Evolutionary conservation across 345 rosid species (phyloP), one percentile per base, ranked within the genome.

Genomic region (Murraya koenigii): DNA sequence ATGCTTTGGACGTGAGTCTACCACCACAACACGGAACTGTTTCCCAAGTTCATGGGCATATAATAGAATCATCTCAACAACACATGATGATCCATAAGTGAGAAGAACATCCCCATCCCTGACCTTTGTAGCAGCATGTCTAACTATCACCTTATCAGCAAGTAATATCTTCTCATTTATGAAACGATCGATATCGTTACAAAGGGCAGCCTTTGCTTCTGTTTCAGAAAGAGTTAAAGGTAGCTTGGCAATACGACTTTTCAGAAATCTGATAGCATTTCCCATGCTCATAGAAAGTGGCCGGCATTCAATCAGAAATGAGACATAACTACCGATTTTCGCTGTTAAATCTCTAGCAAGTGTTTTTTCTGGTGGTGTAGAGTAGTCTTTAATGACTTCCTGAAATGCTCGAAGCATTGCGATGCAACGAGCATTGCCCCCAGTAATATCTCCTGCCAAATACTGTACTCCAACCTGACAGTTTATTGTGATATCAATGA

Each of bases 201-300:
- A 84, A 41, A 93, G 86, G 41, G 86, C 52, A 44, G 81, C 78
- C 80, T 91, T 91, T 71, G 92, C 94, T 85, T 93, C 95, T 7
- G 83, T 75, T 84, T 91, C 94, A 32, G 89, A 82, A 26, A 88
- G 75, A 77, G 84, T 77, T 77, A 79, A 74, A 26, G 94, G 91
- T 81, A 91, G 78, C 79, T 86, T 88, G 61, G 90, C 88, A 69
- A 93, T 89, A 58, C 75, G 89, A 82, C 83, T 91, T 88, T 93
- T 90, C 68, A 90, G 81, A 79, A 91, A 91, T 85, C 92, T 88
- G 69, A 93, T 93, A 55, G 95, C 95, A 78, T 93, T 93, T 78
- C 95, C 97, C 95, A 93, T 93, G 87, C 97, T 93, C 83, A 93
- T 91, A 76, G 95, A 93, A 35, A 91, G 93, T 4, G 93, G 97